Evolutionary conservation across 75 land plant genomes (phyloP).

Genomic region (Larix kaempferi): DNA sequence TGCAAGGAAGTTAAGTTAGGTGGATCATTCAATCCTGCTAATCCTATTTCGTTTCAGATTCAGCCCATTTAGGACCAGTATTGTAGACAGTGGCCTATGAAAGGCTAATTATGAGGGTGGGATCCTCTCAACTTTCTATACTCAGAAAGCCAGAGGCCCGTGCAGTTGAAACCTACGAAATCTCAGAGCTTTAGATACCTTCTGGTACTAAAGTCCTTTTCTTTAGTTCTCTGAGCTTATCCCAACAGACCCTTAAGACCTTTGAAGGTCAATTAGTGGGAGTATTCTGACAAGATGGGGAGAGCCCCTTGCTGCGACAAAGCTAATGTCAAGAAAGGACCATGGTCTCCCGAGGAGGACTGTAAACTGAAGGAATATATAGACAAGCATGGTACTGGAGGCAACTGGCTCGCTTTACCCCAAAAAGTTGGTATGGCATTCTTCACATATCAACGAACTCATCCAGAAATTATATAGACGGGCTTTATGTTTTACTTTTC

Average conservation of each 20-base stretch:
- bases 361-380: conserved; percentile 53
- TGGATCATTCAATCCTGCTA: not conserved
- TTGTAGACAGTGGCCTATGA: too few relatives aligned
- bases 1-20: not conserved
- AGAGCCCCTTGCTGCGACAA: conserved; percentile 65
- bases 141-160: too few relatives aligned
- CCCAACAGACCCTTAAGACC: not conserved
- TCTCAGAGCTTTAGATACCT: not conserved
- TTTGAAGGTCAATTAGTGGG: not conserved
- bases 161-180: not conserved
- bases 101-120: not conserved
- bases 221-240: not conserved
- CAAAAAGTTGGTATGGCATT: conserved; percentile 27
- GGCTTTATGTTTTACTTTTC: not conserved
- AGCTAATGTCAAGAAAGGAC: conserved; percentile 72
- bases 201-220: too few relatives aligned
- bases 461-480: not conserved
- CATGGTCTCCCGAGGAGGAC: conserved; percentile 68
- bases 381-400: conserved; percentile 60
- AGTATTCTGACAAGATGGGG: conserved; percentile 19
- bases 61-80: not conserved
- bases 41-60: not conserved
- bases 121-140: not conserved
- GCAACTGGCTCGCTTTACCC: conserved; percentile 57
- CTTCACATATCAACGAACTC: not conserved